Conservation (phyloP, 352 stramenopile species). For the Plasmopara viticola region DNA sequence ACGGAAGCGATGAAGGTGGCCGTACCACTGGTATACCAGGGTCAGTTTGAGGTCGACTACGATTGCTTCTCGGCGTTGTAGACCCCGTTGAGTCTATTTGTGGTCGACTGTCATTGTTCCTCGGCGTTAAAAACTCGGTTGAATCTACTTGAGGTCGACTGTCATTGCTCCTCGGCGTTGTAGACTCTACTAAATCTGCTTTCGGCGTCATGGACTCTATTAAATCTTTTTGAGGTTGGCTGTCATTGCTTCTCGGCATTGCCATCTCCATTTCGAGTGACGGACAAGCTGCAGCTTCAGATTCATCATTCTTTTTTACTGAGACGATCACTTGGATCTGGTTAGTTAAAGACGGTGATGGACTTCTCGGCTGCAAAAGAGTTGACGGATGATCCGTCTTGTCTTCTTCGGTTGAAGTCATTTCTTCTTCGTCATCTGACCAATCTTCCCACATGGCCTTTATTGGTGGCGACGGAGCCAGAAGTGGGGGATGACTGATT, state of each 20-base stretch:
- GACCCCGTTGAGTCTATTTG: not conserved
- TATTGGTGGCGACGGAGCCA: constrained; percentile 6
- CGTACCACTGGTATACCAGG: constrained; percentile 4
- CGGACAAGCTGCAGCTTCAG: constrained; percentile 7
- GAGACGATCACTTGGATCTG: constrained; percentile 20
- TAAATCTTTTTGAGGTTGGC: not conserved
- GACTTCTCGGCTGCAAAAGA: not conserved
- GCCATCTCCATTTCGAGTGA: constrained; percentile 1
- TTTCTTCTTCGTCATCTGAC: constrained; percentile 23
- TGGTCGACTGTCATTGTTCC: too few relatives aligned
- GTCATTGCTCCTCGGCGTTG: not conserved
- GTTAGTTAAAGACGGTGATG: constrained; percentile 5
- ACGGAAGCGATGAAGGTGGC: constrained; percentile 20
- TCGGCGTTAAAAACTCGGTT: too few relatives aligned
- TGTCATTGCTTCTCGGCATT: constrained; percentile 6
- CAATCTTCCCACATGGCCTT: constrained; percentile 25
- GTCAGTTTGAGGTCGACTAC: constrained; percentile 3
- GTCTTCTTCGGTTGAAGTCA: not conserved
- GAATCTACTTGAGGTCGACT: too few relatives aligned
- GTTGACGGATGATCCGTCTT: constrained; percentile 5
- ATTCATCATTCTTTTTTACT: constrained; percentile 7
- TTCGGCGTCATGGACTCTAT: constrained; percentile 1
- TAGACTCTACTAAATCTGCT: not conserved
- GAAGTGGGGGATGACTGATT: not conserved
- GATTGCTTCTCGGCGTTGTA: constrained; percentile 5